A percentile compares a stretch with the other conserved stretches of the same genome.
phyloP scores from a whole-genome alignment of 495 filamentous ascomycete species.

The Trichoderma asperelloides region DNA sequence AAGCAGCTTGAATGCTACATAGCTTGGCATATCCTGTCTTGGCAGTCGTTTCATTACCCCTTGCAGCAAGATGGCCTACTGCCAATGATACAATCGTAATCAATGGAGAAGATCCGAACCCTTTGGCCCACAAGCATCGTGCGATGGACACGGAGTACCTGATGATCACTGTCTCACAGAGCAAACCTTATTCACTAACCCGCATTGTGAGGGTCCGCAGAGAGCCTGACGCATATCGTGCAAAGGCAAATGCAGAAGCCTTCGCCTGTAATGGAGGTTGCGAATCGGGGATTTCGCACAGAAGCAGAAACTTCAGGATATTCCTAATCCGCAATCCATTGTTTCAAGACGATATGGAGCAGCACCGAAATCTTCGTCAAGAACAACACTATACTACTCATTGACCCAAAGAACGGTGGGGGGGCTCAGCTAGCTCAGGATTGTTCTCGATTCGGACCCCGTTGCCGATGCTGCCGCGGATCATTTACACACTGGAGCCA shows the following conservation, averaged over 20 bases:
- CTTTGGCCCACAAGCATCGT: slow-evolving; percentile 4
- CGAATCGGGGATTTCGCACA: not conserved
- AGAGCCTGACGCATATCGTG: not conserved
- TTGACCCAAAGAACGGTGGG: not conserved
- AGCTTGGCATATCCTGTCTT: not conserved
- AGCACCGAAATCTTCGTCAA: not conserved
- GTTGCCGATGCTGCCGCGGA: slow-evolving; percentile 8
- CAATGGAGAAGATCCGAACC: not conserved
- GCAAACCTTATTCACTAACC: not conserved
- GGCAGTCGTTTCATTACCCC: not conserved
- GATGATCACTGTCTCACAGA: not conserved
- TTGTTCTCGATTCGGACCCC: not conserved
- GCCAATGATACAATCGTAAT: not conserved
- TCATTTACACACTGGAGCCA: not conserved
- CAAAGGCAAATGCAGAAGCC: not conserved
- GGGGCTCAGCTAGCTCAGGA: not conserved
- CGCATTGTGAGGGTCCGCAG: not conserved
- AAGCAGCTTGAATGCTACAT: not conserved
- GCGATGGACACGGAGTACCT: not conserved
- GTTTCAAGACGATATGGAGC: not conserved
- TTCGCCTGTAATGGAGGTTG: not conserved
- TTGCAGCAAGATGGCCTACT: not conserved
- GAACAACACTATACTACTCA: not conserved
- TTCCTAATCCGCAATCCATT: not conserved
- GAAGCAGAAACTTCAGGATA: not conserved